phyloP scores from a whole-genome alignment of 352 stramenopile genomes.

The Albugo candida region DNA sequence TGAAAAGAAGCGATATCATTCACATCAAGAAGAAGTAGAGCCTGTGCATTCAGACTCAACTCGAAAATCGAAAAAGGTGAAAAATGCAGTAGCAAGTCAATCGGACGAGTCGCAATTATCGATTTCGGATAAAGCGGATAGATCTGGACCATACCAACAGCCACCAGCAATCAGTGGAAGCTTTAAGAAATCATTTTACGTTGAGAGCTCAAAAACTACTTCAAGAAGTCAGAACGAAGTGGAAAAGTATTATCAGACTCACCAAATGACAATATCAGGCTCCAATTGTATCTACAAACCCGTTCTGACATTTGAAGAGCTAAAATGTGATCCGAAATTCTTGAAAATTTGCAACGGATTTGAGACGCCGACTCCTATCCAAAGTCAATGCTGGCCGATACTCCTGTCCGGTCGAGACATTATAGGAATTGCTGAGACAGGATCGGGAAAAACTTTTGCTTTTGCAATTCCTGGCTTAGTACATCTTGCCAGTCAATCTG shows the following conservation, averaged over 20 bases:
- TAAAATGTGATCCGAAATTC: conserved; percentile 66
- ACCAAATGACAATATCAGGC: conserved; percentile 72
- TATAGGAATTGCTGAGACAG: conserved; percentile 85
- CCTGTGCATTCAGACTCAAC: too few species aligned
- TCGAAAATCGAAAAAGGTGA: too few species aligned
- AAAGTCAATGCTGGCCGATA: conserved; percentile 93
- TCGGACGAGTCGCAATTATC: too few species aligned
- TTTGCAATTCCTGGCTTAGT: conserved; percentile 88
- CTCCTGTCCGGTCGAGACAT: conserved; percentile 72
- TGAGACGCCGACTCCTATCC: conserved; percentile 89
- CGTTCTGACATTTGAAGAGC: conserved; percentile 45
- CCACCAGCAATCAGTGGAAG: conserved; percentile 30
- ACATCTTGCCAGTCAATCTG: conserved; percentile 49
- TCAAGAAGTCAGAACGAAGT: conserved; percentile 66
- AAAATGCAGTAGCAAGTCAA: too few species aligned
- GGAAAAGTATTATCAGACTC: conserved; percentile 65
- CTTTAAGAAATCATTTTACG: conserved; percentile 78
- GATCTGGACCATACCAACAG: conserved; percentile 51
- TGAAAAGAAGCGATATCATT: too few species aligned
- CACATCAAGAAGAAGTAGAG: too few species aligned
- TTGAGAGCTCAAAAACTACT: conserved; percentile 37
- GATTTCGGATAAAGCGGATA: not conserved
- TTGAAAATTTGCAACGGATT: conserved; percentile 82
- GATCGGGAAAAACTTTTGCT: conserved; percentile 92
- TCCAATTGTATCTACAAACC: conserved; percentile 79